Evolutionary conservation across 2,329 filamentous ascomycete species (phyloP), one percentile per base, ranked within the genome.

Genomic region (Bipolaris sorokiniana): DNA sequence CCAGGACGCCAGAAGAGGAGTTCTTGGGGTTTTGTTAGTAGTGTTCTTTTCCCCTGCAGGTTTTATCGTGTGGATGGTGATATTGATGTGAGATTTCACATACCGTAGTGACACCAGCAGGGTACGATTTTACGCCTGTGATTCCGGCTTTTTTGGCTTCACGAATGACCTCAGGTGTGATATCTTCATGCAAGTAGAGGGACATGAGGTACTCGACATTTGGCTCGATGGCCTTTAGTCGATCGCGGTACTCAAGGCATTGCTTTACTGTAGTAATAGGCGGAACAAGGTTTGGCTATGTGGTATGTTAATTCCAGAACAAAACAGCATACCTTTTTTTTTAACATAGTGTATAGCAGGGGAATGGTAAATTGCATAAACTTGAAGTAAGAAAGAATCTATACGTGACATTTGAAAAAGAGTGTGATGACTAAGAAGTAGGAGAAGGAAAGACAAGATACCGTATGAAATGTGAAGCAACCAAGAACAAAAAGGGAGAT

Each of bases 91-190:
- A 37, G 3, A 11, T 2, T 9, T 26, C 1, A 63, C 67, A 56
- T 64, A 72, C 69, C 1, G 72, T 76, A 11, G 72, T 76, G 7
- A 76, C 74, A 34, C 80, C 81, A 18, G 80, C 80, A 5, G 81
- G 81, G 66, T 92, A 92, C 45, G 87, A 83, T 77, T 92, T 92
- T 47, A 92, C 86, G 31, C 89, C 89, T 22, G 80, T 81, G 66
- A 96, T 86, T 6, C 91, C 91, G 2, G 88, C 86, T 52, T 83
- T 81, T 61, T 89, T 88, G 41, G 92, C 92, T 67, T 91, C 84
- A 48, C 83, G 83, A 67, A 97, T 91, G 10, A 79, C 80, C 31
- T 79, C 79, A 2, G 80, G 79, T 1, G 77, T 81, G 60, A 82
- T 81, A 50, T 75, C 73, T 15, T 79, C 78, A 61, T 83, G 81